A percentile compares a stretch with the other conserved stretches of the same genome.
Evolutionary conservation across 2,329 filamentous ascomycete species (phyloP).

Genomic region (Diaporthe australafricana): DNA sequence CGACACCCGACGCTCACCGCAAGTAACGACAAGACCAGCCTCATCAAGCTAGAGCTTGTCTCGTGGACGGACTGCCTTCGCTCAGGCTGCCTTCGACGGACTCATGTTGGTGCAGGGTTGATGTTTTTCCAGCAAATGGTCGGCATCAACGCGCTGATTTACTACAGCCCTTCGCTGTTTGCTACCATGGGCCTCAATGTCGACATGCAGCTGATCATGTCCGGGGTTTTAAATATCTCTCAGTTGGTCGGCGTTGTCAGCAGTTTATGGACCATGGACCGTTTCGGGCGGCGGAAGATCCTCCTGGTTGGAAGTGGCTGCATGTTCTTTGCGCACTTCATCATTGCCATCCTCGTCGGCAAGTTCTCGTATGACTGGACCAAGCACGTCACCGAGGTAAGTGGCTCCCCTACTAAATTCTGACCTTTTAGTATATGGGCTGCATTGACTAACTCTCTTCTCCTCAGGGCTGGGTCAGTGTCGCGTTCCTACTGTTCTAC

Average conservation of each 20-base stretch:
- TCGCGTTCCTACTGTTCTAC: constrained; percentile 22
- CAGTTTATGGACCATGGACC: constrained; percentile 61
- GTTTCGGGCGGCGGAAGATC: constrained; percentile 57
- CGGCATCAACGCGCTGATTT: constrained; percentile 61
- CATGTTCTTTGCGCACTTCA: constrained; percentile 59
- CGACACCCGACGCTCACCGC: constrained; percentile 44
- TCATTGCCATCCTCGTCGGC: constrained; percentile 66
- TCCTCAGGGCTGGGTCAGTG: constrained; percentile 26
- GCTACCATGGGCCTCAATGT: constrained; percentile 56
- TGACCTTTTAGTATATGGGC: background rate
- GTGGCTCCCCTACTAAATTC: background rate
- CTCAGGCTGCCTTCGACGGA: constrained; percentile 58
- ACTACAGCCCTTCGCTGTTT: constrained; percentile 61
- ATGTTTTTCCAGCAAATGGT: constrained; percentile 70
- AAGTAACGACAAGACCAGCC: constrained; percentile 48
- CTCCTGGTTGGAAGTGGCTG: constrained; percentile 56
- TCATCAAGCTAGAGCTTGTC: constrained; percentile 46
- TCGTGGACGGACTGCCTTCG: constrained; percentile 58
- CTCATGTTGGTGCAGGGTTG: constrained; percentile 59
- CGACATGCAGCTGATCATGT: constrained; percentile 58
- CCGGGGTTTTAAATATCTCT: constrained; percentile 57
- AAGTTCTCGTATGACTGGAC: constrained; percentile 63
- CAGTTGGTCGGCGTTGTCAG: constrained; percentile 58
- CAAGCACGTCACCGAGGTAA: constrained; percentile 54
- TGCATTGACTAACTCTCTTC: constrained; percentile 40